Evolutionary conservation across 2,329 filamentous ascomycete genomes (phyloP), one percentile per base, ranked within the genome.

Genomic region (Nemania sp.): DNA sequence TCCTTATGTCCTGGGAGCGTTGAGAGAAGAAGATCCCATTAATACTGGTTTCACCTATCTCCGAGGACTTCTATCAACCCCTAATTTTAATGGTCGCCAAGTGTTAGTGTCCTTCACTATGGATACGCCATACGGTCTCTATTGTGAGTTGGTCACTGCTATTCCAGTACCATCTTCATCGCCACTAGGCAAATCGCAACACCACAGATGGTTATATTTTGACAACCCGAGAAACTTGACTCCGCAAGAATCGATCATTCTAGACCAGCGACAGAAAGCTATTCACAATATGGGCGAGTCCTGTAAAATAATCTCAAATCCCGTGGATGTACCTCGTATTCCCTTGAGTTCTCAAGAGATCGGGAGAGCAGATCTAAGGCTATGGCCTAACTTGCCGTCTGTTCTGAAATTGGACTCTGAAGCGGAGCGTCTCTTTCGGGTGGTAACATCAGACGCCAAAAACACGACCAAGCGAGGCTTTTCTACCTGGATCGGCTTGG

Each of bases 41-140:
- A 45, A 23, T 24, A 52, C 39, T 5, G 40, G 49, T 6, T 22
- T 45, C 9, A 7, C 19, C 8, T 51, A 51, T 34, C 40, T 51
- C 19, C 37, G 48, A 12, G 30, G 15, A n/a, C 14, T 52, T 8
- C 8, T 17, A 23, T 44, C 41, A 2, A 14, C 6, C 3, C n/a
- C 22, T 5, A 5, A 22, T 5, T 19, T 30, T 4, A n/a, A 26
- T 24, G 23, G 15, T 3, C 28, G 12, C 4, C 9, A 28, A 26
- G 14, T 47, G 11, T 17, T 39, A 1, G 15, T 47, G 6, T 47
- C 44, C 15, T 47, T 47, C 6, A 47, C 15, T 4, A 5, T 6
- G 2, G 2, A 7, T 8, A 20, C 30, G 5, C 12, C 9, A 2
- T 11, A 23, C 6, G 22, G 30, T 5, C 8, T 47, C 15, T 39